Base-by-base conservation (phyloP, 257 asterid species). In the Solanum pimpinellifolium region DNA sequence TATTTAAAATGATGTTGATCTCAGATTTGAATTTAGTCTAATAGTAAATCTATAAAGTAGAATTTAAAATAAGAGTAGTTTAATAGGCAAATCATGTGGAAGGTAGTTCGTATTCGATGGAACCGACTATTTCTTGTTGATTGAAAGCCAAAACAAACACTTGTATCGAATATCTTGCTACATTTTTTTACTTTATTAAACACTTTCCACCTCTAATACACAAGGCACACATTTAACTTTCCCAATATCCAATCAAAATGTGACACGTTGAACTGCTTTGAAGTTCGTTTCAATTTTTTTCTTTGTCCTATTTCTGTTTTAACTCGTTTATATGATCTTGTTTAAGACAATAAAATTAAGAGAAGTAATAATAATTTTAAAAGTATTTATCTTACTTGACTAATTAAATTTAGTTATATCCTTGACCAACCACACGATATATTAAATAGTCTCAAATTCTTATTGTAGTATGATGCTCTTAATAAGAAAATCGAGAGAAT, bases 401-500 rank as follows among this genome's bases (percentile, higher is more conserved):
- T 2, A 2, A 52, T 1, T 52, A 52, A 52, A 52, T 20, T 52
- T 52, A 52, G 1, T 6, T 16, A 52, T 21, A 52, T 52, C 1
- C 1, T 9, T 9, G 4, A 16, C 10, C 9, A 52, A 52, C 1
- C 4, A 52, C 2, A 52, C 2, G 4, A 2, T 4, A 52, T 18
- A 18, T 9, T 4, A 52, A 52, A 2, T 56, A 0, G 2, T 56
- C 1, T 56, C 11, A 56, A 49, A 49, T 0, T 49, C 59, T 49
- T 15, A 0, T 49, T 5, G 3, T 5, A 49, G 8, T 20, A 49
- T 49, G 3, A 5, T 49, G 3, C 0, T 49, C 0, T 5, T 14
- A 49, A 49, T 49, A 49, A 49, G 15, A 47, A 49, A 49, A 0
- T 6, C 0, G 0, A 15, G 1, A 49, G 1, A 49, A 49, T 5